Percentiles rank a stretch among this genome's conserved stretches.
Evolutionary conservation across 2,329 filamentous ascomycete species (phyloP).

Genomic region (Cryphonectria parasitica): DNA sequence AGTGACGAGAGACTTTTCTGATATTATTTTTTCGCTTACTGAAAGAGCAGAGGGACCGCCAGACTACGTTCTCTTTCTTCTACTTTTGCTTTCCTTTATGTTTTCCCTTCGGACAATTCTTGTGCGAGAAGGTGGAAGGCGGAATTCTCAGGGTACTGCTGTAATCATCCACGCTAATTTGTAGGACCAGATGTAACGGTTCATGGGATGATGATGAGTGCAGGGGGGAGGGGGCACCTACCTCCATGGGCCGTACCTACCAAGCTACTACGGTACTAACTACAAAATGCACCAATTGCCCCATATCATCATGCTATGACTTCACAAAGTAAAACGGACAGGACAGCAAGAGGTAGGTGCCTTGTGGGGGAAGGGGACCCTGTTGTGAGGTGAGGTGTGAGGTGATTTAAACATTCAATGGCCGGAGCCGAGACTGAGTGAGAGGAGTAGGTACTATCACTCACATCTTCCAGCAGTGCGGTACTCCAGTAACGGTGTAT

Average conservation of each 20-base stretch:
- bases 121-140: slow-evolving; percentile 2
- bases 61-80: neutral
- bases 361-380: neutral
- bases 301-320: neutral
- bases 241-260: too few species aligned
- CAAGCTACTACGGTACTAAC: too few species aligned
- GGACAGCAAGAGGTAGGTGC: neutral
- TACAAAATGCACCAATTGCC: too few species aligned
- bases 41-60: too few species aligned
- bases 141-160: slow-evolving; percentile 1
- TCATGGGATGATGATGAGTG: slow-evolving; percentile 2
- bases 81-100: neutral
- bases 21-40: too few species aligned
- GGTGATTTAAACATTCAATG: too few species aligned
- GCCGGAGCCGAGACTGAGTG: too few species aligned
- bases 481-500: neutral
- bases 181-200: neutral
- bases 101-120: neutral
- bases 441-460: neutral
- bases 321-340: neutral
- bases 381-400: neutral
- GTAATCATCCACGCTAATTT: neutral
- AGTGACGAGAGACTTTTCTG: neutral
- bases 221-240: neutral
- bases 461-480: neutral